Evolutionary conservation across 768 basidiomycete species (phyloP).

Genomic region (Tulasnella sp.): DNA sequence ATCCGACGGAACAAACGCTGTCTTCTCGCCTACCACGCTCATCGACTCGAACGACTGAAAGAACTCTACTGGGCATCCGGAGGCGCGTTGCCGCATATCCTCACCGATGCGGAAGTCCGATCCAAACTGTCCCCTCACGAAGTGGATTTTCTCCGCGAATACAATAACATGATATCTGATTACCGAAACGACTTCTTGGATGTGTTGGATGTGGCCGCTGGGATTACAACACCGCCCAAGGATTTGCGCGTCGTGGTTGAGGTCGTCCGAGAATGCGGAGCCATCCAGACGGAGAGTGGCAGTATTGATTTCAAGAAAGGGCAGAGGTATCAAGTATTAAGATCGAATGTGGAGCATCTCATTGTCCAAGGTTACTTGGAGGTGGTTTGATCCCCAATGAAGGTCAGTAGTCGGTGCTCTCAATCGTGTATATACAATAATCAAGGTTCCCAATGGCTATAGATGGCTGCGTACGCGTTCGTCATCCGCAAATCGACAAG

Average conservation of each 20-base stretch:
- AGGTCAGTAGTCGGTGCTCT: too few relatives aligned
- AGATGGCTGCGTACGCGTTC: too few relatives aligned
- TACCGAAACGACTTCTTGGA: slow-evolving; percentile 76
- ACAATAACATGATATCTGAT: slow-evolving; percentile 67
- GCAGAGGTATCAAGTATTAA: slow-evolving; percentile 75
- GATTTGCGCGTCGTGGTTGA: slow-evolving; percentile 80
- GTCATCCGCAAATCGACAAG: too few relatives aligned
- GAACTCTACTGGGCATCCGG: slow-evolving; percentile 85
- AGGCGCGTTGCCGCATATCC: slow-evolving; percentile 73
- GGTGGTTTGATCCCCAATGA: too few relatives aligned
- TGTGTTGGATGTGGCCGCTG: slow-evolving; percentile 68
- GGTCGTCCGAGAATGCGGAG: slow-evolving; percentile 80
- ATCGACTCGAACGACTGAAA: slow-evolving; percentile 69
- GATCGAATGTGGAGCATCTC: slow-evolving; percentile 85
- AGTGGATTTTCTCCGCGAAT: slow-evolving; percentile 73
- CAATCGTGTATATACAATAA: too few relatives aligned
- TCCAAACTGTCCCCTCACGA: slow-evolving; percentile 67
- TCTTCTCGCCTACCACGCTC: slow-evolving; percentile 82
- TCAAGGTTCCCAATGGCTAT: too few relatives aligned
- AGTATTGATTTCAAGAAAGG: slow-evolving; percentile 84
- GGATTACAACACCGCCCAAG: slow-evolving; percentile 71
- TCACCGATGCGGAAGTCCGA: slow-evolving; percentile 54
- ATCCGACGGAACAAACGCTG: slow-evolving; percentile 92
- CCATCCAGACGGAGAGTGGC: slow-evolving; percentile 84
- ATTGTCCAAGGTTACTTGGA: slow-evolving; percentile 90